These are phyloP conservation scores for Apiotrichum brassicae DNA, from an alignment of 1,284 basidiomycete species.

Conservation along the genomic window DNA sequence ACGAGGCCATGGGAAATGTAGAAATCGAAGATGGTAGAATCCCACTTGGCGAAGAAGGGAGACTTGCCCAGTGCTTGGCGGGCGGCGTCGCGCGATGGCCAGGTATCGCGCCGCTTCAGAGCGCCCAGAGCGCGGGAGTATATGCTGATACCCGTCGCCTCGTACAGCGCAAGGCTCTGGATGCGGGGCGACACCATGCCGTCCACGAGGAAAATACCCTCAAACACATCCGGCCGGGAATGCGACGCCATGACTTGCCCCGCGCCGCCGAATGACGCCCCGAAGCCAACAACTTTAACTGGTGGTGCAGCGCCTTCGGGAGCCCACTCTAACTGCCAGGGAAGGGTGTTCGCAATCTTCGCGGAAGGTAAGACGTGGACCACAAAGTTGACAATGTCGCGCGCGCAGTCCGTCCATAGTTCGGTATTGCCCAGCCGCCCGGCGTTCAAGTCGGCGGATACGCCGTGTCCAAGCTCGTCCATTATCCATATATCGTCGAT, in stretches of 20 bases:
- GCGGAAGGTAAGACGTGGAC: slow-evolving; percentile 47
- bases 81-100: slow-evolving; percentile 2
- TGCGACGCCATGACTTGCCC: slow-evolving; percentile 3
- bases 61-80: not conserved
- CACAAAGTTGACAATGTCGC: slow-evolving; percentile 45
- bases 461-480: slow-evolving; percentile 71
- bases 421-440: slow-evolving; percentile 47
- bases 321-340: slow-evolving; percentile 9
- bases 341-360: not conserved
- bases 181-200: slow-evolving; percentile 10
- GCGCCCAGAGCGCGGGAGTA: slow-evolving; percentile 4
- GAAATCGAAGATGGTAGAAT: slow-evolving; percentile 32
- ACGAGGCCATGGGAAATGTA: slow-evolving; percentile 65
- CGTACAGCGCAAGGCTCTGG: not conserved
- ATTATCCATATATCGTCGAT: slow-evolving; percentile 73
- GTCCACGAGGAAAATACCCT: slow-evolving; percentile 59
- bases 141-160: not conserved
- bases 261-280: slow-evolving; percentile 69
- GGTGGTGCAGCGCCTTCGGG: slow-evolving; percentile 3
- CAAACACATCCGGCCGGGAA: slow-evolving; percentile 4
- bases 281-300: slow-evolving; percentile 4
- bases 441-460: slow-evolving; percentile 61
- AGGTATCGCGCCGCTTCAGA: slow-evolving; percentile 11
- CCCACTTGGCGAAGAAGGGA: slow-evolving; percentile 6
- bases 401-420: slow-evolving; percentile 39